These are phyloP conservation scores for Whalleya microplaca DNA, from an alignment of 2,329 filamentous ascomycete genomes.

Conservation along the genomic window DNA sequence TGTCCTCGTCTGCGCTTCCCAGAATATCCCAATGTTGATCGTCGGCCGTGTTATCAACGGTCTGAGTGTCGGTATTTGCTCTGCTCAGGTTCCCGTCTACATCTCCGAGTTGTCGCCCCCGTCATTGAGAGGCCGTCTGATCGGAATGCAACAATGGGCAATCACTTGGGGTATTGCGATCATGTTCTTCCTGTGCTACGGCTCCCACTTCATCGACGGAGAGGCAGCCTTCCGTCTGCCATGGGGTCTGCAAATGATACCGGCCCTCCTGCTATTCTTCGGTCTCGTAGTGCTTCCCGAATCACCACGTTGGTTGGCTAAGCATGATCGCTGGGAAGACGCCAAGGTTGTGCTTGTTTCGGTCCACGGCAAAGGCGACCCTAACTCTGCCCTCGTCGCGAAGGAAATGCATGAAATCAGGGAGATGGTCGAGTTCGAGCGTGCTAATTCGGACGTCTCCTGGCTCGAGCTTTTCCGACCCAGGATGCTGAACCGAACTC, in stretches of 20 bases:
- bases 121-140: constrained; percentile 48
- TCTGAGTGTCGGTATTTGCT: constrained; percentile 72
- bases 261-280: constrained; percentile 46
- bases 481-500: constrained; percentile 73
- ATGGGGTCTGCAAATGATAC: constrained; percentile 53
- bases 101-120: constrained; percentile 65
- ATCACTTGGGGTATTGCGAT: constrained; percentile 53
- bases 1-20: constrained; percentile 47
- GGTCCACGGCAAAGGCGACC: constrained; percentile 68
- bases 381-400: constrained; percentile 65
- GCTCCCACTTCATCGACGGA: constrained; percentile 47
- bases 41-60: constrained; percentile 74
- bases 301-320: constrained; percentile 56
- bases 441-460: constrained; percentile 67
- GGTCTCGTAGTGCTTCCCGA: constrained; percentile 50
- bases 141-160: constrained; percentile 50
- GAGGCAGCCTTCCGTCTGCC: constrained; percentile 53
- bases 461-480: constrained; percentile 75
- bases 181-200: constrained; percentile 54
- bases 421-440: constrained; percentile 74
- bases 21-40: constrained; percentile 61
- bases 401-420: constrained; percentile 74
- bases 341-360: constrained; percentile 52
- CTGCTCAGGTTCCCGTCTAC: constrained; percentile 73
- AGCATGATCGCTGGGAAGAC: constrained; percentile 52